Evolutionary conservation across 2,329 filamentous ascomycete species (phyloP).

Genomic region (Aspergillus carbonarius): DNA sequence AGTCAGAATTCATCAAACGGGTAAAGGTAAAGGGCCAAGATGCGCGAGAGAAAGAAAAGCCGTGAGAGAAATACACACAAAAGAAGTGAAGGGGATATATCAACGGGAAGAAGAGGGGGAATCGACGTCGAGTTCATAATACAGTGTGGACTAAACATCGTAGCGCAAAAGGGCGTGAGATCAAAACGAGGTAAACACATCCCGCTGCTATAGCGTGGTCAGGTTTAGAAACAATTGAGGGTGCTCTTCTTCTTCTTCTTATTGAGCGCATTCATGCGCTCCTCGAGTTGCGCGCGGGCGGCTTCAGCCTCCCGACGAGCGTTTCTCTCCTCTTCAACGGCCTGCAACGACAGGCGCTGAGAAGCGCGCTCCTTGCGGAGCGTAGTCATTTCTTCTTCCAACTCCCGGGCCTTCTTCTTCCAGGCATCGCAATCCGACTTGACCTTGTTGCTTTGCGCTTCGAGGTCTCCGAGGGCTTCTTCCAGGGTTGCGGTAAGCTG

Average conservation of each 20-base stretch:
- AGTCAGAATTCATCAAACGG: conserved; percentile 8
- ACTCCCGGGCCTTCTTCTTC: conserved; percentile 77
- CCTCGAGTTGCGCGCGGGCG: conserved; percentile 83
- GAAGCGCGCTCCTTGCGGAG: conserved; percentile 60
- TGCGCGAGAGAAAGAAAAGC: not conserved
- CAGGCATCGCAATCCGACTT: conserved; percentile 87
- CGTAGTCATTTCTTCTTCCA: conserved; percentile 62
- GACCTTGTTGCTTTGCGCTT: conserved; percentile 86
- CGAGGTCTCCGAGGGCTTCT: conserved; percentile 90
- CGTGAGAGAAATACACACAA: conserved; percentile 5
- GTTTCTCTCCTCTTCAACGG: conserved; percentile 93
- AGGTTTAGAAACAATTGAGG: conserved; percentile 90
- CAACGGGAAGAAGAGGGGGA: conserved; percentile 17
- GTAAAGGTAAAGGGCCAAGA: conserved; percentile 4
- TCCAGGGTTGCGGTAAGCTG: conserved; percentile 94
- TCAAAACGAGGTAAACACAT: conserved; percentile 11
- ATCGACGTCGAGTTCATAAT: conserved; percentile 30
- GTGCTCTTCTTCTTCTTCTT: conserved; percentile 93
- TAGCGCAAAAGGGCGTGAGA: conserved; percentile 11
- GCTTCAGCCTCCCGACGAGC: conserved; percentile 88
- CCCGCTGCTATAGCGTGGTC: not conserved
- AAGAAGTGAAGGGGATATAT: conserved; percentile 23
- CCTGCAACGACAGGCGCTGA: conserved; percentile 70
- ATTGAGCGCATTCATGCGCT: conserved; percentile 88
- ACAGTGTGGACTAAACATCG: conserved; percentile 22